phyloP scores from a whole-genome alignment of 169 alveolate species.

The Cryptosporidium baileyi region DNA sequence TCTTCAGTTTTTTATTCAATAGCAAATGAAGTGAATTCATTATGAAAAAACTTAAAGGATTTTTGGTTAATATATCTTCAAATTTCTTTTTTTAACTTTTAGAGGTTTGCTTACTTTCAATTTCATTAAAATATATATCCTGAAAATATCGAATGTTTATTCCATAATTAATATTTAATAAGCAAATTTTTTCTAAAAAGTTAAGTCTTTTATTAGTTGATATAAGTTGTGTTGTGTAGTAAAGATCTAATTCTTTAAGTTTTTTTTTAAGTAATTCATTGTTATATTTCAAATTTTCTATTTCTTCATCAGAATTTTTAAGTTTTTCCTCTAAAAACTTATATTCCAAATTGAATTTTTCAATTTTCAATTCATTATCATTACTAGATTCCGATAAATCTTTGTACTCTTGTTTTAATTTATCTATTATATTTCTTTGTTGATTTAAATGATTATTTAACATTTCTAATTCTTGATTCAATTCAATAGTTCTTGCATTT shows the following conservation, averaged over 20 bases:
- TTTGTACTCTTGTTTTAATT: constrained; percentile 13
- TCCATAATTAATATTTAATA: not conserved
- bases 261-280: not conserved
- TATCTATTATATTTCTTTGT: not conserved
- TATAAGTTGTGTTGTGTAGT: constrained; percentile 17
- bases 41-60: not conserved
- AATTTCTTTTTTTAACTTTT: not conserved
- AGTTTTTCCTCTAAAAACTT: not conserved
- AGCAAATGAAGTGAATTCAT: constrained; percentile 25
- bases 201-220: constrained; percentile 5
- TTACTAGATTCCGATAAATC: not conserved
- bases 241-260: constrained; percentile 35
- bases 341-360: not conserved
- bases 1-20: constrained; percentile 42
- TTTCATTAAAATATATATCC: not conserved
- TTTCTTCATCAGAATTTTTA: not conserved
- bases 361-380: constrained; percentile 4
- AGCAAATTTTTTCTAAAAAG: constrained; percentile 40
- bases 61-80: not conserved
- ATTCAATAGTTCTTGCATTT: not conserved
- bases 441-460: not conserved
- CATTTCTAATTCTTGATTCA: constrained; percentile 2
- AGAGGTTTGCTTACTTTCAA: not conserved
- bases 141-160: not conserved
- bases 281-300: not conserved